Base-by-base conservation (phyloP, 1,284 basidiomycete genomes). In the Leccinum cinnamomeum region DNA sequence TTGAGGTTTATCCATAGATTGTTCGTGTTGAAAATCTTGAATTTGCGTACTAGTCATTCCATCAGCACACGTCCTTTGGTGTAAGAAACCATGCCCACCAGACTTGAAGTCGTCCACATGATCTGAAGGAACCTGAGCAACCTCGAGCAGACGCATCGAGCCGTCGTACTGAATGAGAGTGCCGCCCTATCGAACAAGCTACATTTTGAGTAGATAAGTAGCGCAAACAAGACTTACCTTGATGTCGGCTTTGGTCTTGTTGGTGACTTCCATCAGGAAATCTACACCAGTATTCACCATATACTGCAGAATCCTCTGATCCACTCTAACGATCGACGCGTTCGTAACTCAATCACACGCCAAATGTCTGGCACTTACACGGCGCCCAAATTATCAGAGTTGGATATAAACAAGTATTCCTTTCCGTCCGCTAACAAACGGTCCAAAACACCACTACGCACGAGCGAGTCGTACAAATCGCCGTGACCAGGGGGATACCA, bases 401-500 rank as follows among this genome's bases (percentile, higher is more conserved):
- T 98, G 75, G 95, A 98, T 64, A 97, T 93, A 76, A 99, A 99
- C 70, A 98, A 87, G 81, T 98, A 98, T 79, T 98, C 95, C 79
- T 98, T 98, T 78, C 97, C 97, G 67, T 95, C 92, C 11, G 92
- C 82, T 61, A 98, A 81, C 55, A 99, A 86, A 78, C 96, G 91
- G 77, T 98, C 95, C 69, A 99, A 87, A 59, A 97, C 88, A 68
- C 96, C 96, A 33, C 93, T 96, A 81, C 97, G 96, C 76, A 89
- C 84, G 71, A 95, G 84, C 20, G 93, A 93, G 69, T 96, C 95
- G 82, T 94, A 97, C 68, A 97, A 77, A 77, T 99, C 97, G 79
- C 97, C 96, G 83, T 99, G 97, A 73, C 97, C 96, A 57, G 97
- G 95, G 62, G 97, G 96, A 83, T 97, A 97, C 96, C 96, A 98